Evolutionary conservation across 495 filamentous ascomycete species (phyloP), one percentile per base, ranked within the genome.

Genomic region (Hyphodiscus hymeniophilus): DNA sequence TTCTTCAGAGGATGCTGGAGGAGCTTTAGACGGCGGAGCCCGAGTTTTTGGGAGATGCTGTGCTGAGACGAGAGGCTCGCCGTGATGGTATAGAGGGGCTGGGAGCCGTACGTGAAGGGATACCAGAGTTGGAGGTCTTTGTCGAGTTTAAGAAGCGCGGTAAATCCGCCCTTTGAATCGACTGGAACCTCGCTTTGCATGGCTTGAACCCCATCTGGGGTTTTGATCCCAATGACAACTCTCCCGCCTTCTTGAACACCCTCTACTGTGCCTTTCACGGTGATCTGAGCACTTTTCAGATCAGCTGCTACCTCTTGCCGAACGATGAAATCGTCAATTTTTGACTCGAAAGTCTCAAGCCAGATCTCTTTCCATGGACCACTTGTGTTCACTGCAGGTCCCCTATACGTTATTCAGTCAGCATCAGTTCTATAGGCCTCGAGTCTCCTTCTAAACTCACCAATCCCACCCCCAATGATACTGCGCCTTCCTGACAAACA

Each of bases 381-480:
- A 33, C 75, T 82, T 8, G 82, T 85, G 60, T 85, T 66, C 22
- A 89, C 54, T 10, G 79, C 72, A 22, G 85, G 84, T 10, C 85
- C 85, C 85, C 26, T 28, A 28, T 5, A n/a, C n/a, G n/a, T n/a
- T n/a, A n/a, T n/a, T n/a, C n/a, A n/a, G n/a, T n/a, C n/a, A n/a
- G n/a, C n/a, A n/a, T n/a, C n/a, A n/a, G n/a, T n/a, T n/a, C n/a
- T n/a, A n/a, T n/a, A n/a, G n/a, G n/a, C n/a, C n/a, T n/a, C n/a
- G n/a, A n/a, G n/a, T n/a, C n/a, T n/a, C n/a, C n/a, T n/a, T n/a
- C n/a, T n/a, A n/a, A n/a, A 28, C 26, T 28, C 26, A 28, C 26
- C 85, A 88, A 54, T 90, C 85, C 85, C 85, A 90, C 30, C 85
- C 85, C 79, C 81, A 88, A 54, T 85, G 81, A 54, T 84, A 85